A percentile compares a stretch with the other conserved stretches of the same genome.
Conservation (phyloP, 768 basidiomycete species). For the Mycena rebaudengoi region DNA sequence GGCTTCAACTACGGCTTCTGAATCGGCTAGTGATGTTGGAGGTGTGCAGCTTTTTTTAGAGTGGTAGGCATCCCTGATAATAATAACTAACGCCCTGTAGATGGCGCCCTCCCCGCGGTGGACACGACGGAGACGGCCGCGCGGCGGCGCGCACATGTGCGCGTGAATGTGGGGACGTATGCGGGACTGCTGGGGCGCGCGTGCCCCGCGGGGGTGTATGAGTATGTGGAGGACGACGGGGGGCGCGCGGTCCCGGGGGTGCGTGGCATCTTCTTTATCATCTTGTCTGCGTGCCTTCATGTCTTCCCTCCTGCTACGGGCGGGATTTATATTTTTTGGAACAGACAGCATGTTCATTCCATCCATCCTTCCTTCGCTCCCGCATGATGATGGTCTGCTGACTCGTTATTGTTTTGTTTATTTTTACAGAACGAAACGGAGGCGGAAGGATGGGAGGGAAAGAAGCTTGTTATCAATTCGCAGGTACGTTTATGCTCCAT, state of each 20-base stretch:
- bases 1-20: too few species aligned
- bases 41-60: too few species aligned
- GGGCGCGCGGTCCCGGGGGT: conserved; percentile 30
- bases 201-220: conserved; percentile 97
- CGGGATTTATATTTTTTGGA: too few species aligned
- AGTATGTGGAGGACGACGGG: conserved; percentile 84
- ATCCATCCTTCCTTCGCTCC: too few species aligned
- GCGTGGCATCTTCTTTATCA: background rate
- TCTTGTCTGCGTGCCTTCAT: background rate
- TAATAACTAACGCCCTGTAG: too few species aligned
- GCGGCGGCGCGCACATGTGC: conserved; percentile 71
- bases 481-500: conserved; percentile 62
- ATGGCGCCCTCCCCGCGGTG: too few species aligned
- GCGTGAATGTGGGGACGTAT: conserved; percentile 78
- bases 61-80: too few species aligned
- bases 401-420: too few species aligned
- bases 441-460: conserved; percentile 75
- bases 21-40: too few species aligned
- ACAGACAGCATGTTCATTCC: too few species aligned
- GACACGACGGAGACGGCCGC: conserved; percentile 50
- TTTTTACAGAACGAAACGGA: conserved; percentile 29
- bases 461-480: conserved; percentile 94
- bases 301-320: conserved; percentile 3
- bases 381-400: too few species aligned
- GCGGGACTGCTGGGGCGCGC: conserved; percentile 89